Percentiles rank a stretch among this genome's conserved stretches.
Evolutionary conservation across 768 basidiomycete species (phyloP).

Genomic region (Rossbeevera mucosa): DNA sequence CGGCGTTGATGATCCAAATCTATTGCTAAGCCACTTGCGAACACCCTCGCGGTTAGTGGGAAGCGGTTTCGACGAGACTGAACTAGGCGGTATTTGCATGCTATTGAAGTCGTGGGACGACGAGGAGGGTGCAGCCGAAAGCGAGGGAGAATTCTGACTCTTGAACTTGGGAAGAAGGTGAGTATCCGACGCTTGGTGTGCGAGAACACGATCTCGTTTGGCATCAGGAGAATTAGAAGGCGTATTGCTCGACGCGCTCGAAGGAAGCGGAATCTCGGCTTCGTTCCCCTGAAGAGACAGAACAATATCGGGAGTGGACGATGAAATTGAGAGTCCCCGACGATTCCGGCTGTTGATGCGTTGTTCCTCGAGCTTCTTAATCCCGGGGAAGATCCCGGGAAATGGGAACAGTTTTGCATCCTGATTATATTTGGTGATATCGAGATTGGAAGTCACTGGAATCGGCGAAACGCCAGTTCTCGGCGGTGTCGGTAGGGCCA

Average conservation of each 20-base stretch:
- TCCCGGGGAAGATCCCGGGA: conserved; percentile 89
- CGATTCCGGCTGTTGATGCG: conserved; percentile 50
- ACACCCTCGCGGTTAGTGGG: conserved; percentile 77
- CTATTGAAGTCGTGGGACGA: conserved; percentile 48
- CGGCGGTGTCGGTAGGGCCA: conserved; percentile 50
- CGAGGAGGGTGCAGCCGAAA: conserved; percentile 42
- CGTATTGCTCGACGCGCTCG: conserved; percentile 48
- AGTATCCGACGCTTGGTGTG: conserved; percentile 67
- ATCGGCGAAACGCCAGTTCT: conserved; percentile 70
- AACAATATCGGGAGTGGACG: conserved; percentile 47
- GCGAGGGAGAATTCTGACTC: conserved; percentile 35
- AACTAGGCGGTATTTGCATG: conserved; percentile 31
- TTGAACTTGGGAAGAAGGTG: conserved; percentile 56
- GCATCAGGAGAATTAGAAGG: conserved; percentile 47
- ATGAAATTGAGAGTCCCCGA: conserved; percentile 45
- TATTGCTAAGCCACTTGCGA: conserved; percentile 71
- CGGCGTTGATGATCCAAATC: conserved; percentile 45
- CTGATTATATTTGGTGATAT: conserved; percentile 63
- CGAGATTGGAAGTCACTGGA: conserved; percentile 66
- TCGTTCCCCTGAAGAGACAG: conserved; percentile 44
- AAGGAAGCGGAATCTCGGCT: conserved; percentile 38
- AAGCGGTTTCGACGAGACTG: conserved; percentile 41
- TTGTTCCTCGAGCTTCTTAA: conserved; percentile 73
- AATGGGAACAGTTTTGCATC: conserved; percentile 83
- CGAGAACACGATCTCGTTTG: conserved; percentile 56